Conservation (phyloP, 352 stramenopile genomes). For the Phytopythium aichiense region DNA sequence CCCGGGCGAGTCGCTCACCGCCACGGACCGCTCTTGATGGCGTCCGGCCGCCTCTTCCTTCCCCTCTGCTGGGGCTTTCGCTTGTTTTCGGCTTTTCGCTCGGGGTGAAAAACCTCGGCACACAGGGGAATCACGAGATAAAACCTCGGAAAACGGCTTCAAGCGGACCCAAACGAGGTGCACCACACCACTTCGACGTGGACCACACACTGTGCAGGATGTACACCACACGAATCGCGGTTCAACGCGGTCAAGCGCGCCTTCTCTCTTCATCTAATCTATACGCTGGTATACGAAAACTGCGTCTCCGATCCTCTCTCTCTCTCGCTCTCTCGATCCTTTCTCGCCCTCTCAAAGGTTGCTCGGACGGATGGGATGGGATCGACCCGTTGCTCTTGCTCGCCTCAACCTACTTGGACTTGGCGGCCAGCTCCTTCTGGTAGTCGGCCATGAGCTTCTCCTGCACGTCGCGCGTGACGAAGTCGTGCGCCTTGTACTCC, state of each 20-base stretch:
- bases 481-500: slow-evolving; percentile 98
- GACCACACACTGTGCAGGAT: too few species aligned
- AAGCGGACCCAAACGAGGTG: too few species aligned
- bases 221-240: neutral
- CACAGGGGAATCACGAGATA: too few species aligned
- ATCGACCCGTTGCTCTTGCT: neutral
- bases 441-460: slow-evolving; percentile 95
- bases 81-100: too few species aligned
- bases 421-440: slow-evolving; percentile 78
- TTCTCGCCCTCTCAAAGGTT: too few species aligned
- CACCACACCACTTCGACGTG: too few species aligned
- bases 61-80: too few species aligned
- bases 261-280: slow-evolving; percentile 2
- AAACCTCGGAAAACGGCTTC: too few species aligned
- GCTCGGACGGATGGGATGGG: neutral
- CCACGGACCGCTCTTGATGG: neutral
- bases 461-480: slow-evolving; percentile 92
- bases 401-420: slow-evolving; percentile 55
- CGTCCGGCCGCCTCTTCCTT: neutral
- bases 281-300: neutral
- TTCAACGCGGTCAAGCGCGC: neutral
- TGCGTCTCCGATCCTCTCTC: too few species aligned
- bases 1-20: too few species aligned
- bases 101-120: too few species aligned
- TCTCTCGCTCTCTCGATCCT: too few species aligned